Base-by-base conservation (phyloP, 2,329 filamentous ascomycete genomes). In the Colletotrichum tropicicola region DNA sequence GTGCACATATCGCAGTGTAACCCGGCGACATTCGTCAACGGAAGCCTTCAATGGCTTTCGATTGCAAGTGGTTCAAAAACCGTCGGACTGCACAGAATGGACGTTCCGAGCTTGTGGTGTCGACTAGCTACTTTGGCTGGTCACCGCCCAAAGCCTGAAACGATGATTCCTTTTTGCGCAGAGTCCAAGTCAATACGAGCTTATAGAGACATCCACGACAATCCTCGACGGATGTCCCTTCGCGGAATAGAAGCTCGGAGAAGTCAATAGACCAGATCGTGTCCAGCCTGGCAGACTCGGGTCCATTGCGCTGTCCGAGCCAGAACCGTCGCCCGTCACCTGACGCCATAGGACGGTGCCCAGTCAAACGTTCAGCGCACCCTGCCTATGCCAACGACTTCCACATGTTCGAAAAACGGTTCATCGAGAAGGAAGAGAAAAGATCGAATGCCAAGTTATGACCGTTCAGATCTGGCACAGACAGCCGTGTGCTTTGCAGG, bases 361-460 rank as follows among this genome's bases (percentile, higher is more conserved):
- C 30, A 28, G 44, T n/a, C 13, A 19, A 17, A 17, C 10, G 17
- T 35, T 21, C 35, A 28, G 6, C 30, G 23, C 28, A 37, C 25
- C 52, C 30, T 59, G n/a, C 27, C 47, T 53, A 35, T 13, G 30
- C 25, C 48, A 9, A 43, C 32, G 27, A 17, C n/a, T n/a, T n/a
- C n/a, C n/a, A n/a, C n/a, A n/a, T n/a, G 12, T 17, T 47, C 47
- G 19, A 53, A 17, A 30, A 23, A 45, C 37, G 21, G 44, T 21
- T 39, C 43, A 25, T 56, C 8, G 39, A 56, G 39, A 19, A 21
- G 17, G 23, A 43, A 19, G 27, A 19, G 25, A 37, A 27, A n/a
- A 52, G 17, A 53, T 49, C 9, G 25, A 64, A 66, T 64, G 52
- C 63, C 45, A 66, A 64, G 37, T 47, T 13, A 27, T 23, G 43